phyloP scores from a whole-genome alignment of 2,329 filamentous ascomycete species.

The Paramyrothecium roridum region DNA sequence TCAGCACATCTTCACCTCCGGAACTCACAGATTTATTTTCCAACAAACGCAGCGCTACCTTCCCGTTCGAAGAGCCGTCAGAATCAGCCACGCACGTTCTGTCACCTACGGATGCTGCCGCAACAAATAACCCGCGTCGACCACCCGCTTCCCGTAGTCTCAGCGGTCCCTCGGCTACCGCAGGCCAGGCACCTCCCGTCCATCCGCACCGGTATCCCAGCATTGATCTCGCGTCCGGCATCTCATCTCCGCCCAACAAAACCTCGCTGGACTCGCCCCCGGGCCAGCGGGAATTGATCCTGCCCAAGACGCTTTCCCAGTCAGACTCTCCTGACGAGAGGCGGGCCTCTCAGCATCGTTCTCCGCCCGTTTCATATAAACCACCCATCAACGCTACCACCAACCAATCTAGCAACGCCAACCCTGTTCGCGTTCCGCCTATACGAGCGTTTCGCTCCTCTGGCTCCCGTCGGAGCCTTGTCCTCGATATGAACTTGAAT shows the following conservation, averaged over 20 bases:
- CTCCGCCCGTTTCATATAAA: conserved; percentile 49
- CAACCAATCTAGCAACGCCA: conserved; percentile 26
- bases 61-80: background rate
- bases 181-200: conserved; percentile 25
- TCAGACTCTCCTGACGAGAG: conserved; percentile 45
- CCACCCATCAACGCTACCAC: conserved; percentile 28
- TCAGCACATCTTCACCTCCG: background rate
- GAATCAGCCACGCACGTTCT: background rate
- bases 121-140: conserved; percentile 32
- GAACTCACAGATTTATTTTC: background rate
- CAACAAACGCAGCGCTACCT: background rate
- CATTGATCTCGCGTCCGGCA: conserved; percentile 21
- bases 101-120: conserved; percentile 17
- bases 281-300: conserved; percentile 46
- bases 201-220: conserved; percentile 28
- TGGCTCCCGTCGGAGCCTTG: conserved; percentile 52
- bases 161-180: conserved; percentile 26
- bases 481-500: conserved; percentile 49
- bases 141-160: conserved; percentile 34
- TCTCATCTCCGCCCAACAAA: conserved; percentile 14
- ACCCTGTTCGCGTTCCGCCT: conserved; percentile 44
- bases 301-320: conserved; percentile 38
- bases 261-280: conserved; percentile 17
- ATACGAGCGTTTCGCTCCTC: conserved; percentile 57
- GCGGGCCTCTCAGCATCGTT: conserved; percentile 33